A percentile compares a stretch with the other conserved stretches of the same genome.
Conservation (phyloP, 108 stramenopile species). For the Fragilariopsis cylindrus region DNA sequence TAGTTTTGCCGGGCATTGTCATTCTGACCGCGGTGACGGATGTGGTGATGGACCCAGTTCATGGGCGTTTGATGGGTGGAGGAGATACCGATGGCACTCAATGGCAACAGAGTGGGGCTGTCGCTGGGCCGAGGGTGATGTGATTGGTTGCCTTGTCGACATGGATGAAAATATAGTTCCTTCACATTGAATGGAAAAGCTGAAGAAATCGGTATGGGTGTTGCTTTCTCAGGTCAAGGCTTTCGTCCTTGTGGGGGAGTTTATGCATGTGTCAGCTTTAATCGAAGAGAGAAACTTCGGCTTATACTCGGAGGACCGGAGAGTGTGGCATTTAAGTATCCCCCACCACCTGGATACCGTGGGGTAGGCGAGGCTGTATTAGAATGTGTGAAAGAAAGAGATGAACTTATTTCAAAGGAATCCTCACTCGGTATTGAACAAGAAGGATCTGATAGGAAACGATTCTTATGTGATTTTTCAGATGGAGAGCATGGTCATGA, state of each 20-base stretch:
- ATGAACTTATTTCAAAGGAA: conserved; percentile 59
- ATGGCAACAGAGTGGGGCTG: conserved; percentile 91
- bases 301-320: conserved; percentile 74
- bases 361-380: conserved; percentile 83
- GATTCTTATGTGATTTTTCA: conserved; percentile 81
- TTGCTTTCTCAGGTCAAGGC: conserved; percentile 79
- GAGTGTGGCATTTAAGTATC: conserved; percentile 62
- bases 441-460: conserved; percentile 27
- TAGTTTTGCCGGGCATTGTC: conserved; percentile 83
- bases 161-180: conserved; percentile 82
- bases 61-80: conserved; percentile 96
- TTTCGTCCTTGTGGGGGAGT: conserved; percentile 89
- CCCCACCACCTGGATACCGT: conserved; percentile 73
- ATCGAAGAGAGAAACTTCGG: conserved; percentile 72
- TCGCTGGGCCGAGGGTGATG: conserved; percentile 89
- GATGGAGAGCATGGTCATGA: conserved; percentile 90
- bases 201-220: conserved; percentile 88
- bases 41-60: conserved; percentile 93
- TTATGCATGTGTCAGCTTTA: conserved; percentile 89
- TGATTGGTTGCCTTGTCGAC: conserved; percentile 89
- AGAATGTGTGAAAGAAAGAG: conserved; percentile 57
- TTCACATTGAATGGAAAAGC: conserved; percentile 91
- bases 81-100: conserved; percentile 91
- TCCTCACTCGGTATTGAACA: conserved; percentile 24
- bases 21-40: conserved; percentile 88